phyloP scores from a whole-genome alignment of 2,329 filamentous ascomycete genomes.

The Stemphylium beticola region DNA sequence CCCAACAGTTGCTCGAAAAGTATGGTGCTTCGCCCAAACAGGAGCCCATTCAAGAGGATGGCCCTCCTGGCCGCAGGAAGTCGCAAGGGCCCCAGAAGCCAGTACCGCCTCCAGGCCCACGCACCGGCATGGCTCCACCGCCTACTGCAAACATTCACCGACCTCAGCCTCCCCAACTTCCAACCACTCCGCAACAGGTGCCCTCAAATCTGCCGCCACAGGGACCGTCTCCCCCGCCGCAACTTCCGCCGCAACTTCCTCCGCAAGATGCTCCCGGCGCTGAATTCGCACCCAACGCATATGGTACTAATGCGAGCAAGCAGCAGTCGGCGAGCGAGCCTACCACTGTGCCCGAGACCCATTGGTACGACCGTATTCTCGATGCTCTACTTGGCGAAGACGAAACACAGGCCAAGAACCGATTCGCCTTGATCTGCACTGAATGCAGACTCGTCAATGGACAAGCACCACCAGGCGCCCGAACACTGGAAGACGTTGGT shows the following conservation, averaged over 20 bases:
- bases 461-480: constrained; percentile 87
- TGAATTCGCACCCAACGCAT: constrained; percentile 79
- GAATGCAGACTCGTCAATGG: constrained; percentile 90
- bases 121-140: constrained; percentile 64
- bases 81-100: constrained; percentile 40
- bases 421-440: constrained; percentile 83
- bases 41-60: constrained; percentile 47
- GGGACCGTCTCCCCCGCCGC: constrained; percentile 29
- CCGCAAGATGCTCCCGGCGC: constrained; percentile 49
- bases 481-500: constrained; percentile 77
- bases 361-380: constrained; percentile 95
- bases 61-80: constrained; percentile 36
- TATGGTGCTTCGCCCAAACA: constrained; percentile 70
- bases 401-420: constrained; percentile 89
- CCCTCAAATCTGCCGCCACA: constrained; percentile 25
- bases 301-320: constrained; percentile 43
- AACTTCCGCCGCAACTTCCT: constrained; percentile 25
- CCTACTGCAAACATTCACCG: constrained; percentile 69
- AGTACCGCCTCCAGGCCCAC: constrained; percentile 41
- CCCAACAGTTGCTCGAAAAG: constrained; percentile 89
- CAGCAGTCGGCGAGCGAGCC: constrained; percentile 47
- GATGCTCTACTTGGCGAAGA: constrained; percentile 94
- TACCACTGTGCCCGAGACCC: constrained; percentile 53
- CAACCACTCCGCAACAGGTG: constrained; percentile 38
- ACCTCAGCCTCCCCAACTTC: constrained; percentile 32